Percentiles rank a stretch among this genome's conserved stretches.
These are phyloP conservation scores for Coprinopsis strossmayeri DNA, from an alignment of 768 basidiomycete genomes.

Conservation along the genomic window DNA sequence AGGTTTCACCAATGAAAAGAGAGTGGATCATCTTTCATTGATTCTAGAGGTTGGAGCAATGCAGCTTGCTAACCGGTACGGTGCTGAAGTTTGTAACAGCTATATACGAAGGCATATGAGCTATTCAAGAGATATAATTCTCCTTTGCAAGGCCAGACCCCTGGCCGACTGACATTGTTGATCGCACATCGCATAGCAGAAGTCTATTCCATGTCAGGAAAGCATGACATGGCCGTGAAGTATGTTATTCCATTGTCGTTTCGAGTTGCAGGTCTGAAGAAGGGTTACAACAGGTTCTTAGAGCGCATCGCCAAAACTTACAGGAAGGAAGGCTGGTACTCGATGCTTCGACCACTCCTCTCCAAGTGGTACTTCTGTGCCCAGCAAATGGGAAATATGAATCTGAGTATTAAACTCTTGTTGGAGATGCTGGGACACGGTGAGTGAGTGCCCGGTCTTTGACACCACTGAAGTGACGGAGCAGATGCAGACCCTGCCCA, in stretches of 20 bases:
- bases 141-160: slow-evolving; percentile 40
- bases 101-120: slow-evolving; percentile 94
- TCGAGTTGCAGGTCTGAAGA: background rate
- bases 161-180: slow-evolving; percentile 74
- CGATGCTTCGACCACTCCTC: slow-evolving; percentile 69
- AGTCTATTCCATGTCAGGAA: slow-evolving; percentile 72
- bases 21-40: slow-evolving; percentile 80
- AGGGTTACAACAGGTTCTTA: slow-evolving; percentile 62
- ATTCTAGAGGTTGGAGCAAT: slow-evolving; percentile 63
- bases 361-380: slow-evolving; percentile 81
- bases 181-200: slow-evolving; percentile 89
- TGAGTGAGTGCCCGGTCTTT: slow-evolving; percentile 22
- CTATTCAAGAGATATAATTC: slow-evolving; percentile 76
- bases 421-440: slow-evolving; percentile 82
- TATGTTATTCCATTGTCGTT: slow-evolving; percentile 24
- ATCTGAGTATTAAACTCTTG: slow-evolving; percentile 67
- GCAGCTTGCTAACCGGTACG: background rate
- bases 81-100: slow-evolving; percentile 33
- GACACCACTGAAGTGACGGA: slow-evolving; percentile 1
- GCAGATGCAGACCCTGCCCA: slow-evolving; percentile 29
- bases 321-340: slow-evolving; percentile 75
- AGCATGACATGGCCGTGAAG: slow-evolving; percentile 87
- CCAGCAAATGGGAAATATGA: slow-evolving; percentile 69
- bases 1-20: slow-evolving; percentile 84
- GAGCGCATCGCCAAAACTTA: slow-evolving; percentile 90